Evolutionary conservation across 2,329 filamentous ascomycete species (phyloP).

Genomic region (Penicillium sp.): DNA sequence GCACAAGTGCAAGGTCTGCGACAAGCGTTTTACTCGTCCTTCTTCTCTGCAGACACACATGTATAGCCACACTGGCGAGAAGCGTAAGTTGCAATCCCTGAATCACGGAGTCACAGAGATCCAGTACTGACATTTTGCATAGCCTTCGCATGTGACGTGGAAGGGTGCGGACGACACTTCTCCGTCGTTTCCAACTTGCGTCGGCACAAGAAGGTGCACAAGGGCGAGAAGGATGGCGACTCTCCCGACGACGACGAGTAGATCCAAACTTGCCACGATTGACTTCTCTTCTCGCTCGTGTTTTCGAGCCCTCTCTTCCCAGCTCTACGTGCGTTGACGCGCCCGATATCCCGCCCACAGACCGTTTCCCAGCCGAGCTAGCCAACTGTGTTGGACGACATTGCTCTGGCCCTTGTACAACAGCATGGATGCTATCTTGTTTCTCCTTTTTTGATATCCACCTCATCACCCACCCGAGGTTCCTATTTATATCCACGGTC

Average conservation of each 20-base stretch:
- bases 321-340: constrained; percentile 3
- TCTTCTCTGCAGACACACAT: constrained; percentile 95
- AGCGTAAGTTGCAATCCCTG: constrained; percentile 65
- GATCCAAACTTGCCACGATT: constrained; percentile 6
- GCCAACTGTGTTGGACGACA: constrained; percentile 17
- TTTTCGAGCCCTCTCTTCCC: constrained; percentile 7
- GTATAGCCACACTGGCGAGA: constrained; percentile 97
- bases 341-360: background rate
- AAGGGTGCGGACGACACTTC: constrained; percentile 91
- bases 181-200: constrained; percentile 95
- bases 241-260: constrained; percentile 42
- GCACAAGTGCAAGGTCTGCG: constrained; percentile 98
- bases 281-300: constrained; percentile 12
- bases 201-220: constrained; percentile 93
- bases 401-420: constrained; percentile 25
- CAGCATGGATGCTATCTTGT: constrained; percentile 18
- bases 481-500: constrained; percentile 7
- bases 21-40: constrained; percentile 92
- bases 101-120: background rate
- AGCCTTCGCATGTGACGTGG: constrained; percentile 93
- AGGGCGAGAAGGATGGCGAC: constrained; percentile 50
- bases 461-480: constrained; percentile 4
- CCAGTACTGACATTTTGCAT: constrained; percentile 21
- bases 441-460: background rate
- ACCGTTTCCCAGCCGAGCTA: constrained; percentile 1